These are phyloP conservation scores for Tephrocybe rancida DNA, from an alignment of 768 basidiomycete species.

Conservation along the genomic window DNA sequence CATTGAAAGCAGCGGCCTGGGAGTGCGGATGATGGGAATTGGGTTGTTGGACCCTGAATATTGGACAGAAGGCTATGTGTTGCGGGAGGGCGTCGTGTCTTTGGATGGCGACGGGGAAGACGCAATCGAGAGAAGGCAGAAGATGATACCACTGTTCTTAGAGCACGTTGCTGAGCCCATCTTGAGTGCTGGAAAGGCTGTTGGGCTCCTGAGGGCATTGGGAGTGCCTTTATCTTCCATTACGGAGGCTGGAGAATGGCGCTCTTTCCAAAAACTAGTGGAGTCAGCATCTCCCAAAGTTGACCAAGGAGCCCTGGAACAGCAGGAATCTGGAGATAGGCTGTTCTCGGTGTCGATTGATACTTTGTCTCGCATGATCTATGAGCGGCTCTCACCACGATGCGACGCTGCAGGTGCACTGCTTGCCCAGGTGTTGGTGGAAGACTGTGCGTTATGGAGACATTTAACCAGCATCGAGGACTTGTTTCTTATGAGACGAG, in stretches of 20 bases:
- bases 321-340: constrained; percentile 14
- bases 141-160: constrained; percentile 62
- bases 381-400: constrained; percentile 60
- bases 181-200: constrained; percentile 72
- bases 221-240: constrained; percentile 30
- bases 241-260: constrained; percentile 34
- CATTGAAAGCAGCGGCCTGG: constrained; percentile 70
- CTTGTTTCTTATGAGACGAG: constrained; percentile 73
- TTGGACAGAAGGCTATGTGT: constrained; percentile 72
- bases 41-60: constrained; percentile 72
- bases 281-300: constrained; percentile 17
- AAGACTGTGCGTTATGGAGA: constrained; percentile 65
- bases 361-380: constrained; percentile 60
- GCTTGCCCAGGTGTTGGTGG: constrained; percentile 59
- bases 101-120: constrained; percentile 19
- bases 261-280: constrained; percentile 44
- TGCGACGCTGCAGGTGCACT: constrained; percentile 53
- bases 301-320: background rate
- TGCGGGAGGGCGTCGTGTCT: constrained; percentile 45
- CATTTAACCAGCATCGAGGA: constrained; percentile 70
- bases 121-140: constrained; percentile 21
- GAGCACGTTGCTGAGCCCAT: constrained; percentile 58
- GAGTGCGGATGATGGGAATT: constrained; percentile 46
- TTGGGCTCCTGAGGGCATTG: constrained; percentile 72
- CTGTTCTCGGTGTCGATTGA: constrained; percentile 61